Evolutionary conservation across 345 rosid genomes (phyloP).

Genomic region (Citrus maxima): DNA sequence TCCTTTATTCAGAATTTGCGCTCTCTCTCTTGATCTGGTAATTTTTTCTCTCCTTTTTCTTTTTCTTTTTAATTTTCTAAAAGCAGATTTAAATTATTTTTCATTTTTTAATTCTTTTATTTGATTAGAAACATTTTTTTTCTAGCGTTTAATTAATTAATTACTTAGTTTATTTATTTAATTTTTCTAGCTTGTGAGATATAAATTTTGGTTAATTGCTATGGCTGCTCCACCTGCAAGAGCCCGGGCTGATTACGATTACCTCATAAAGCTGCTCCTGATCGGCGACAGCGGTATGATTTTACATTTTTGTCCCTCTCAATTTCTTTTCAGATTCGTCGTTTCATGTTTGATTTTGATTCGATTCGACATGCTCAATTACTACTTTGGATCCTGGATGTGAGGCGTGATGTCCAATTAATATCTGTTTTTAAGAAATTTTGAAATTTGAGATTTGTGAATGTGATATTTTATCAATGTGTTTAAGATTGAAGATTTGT

Average conservation of each 20-base stretch:
- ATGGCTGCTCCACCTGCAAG: conserved; percentile 78
- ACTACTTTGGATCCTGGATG: not conserved
- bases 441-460: not conserved
- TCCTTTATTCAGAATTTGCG: conserved; percentile 30
- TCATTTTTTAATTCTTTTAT: not conserved
- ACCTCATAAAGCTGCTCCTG: conserved; percentile 63
- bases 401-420: conserved; percentile 1
- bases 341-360: not conserved
- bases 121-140: not conserved
- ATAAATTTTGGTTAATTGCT: conserved; percentile 14
- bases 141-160: not conserved
- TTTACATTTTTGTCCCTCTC: not conserved
- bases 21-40: conserved; percentile 35
- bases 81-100: not conserved
- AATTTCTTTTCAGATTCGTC: not conserved
- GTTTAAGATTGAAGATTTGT: not conserved
- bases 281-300: conserved; percentile 73
- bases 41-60: not conserved
- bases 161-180: not conserved
- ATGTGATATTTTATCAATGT: not conserved
- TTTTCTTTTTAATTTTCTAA: not conserved
- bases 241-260: conserved; percentile 81
- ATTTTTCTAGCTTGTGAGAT: conserved; percentile 4
- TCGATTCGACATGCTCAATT: not conserved
- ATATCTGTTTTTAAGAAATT: not conserved